phyloP scores from a whole-genome alignment of 192 early-diverging fungal genomes.

The Dimargaris xerosporica region DNA sequence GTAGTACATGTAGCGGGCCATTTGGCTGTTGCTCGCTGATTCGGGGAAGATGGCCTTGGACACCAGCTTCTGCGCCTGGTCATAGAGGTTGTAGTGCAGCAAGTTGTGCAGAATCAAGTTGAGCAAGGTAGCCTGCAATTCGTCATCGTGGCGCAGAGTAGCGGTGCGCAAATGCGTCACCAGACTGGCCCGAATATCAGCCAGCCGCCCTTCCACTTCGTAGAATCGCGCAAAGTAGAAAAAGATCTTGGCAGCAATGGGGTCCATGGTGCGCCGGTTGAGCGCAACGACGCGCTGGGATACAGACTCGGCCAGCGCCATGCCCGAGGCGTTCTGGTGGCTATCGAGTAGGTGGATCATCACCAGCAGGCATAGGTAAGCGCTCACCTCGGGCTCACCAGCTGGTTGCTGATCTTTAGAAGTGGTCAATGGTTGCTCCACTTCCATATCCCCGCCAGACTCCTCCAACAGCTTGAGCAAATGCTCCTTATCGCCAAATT shows the following conservation, averaged over 20 bases:
- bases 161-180: conserved; percentile 81
- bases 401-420: neutral
- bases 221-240: conserved; percentile 91
- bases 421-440: conserved; percentile 27
- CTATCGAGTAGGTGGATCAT: conserved; percentile 73
- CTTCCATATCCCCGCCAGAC: conserved; percentile 21
- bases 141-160: conserved; percentile 79
- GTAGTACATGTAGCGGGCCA: conserved; percentile 92
- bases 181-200: conserved; percentile 61
- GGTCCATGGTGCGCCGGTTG: conserved; percentile 85
- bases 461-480: conserved; percentile 19
- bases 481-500: conserved; percentile 14
- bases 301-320: conserved; percentile 44
- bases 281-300: conserved; percentile 42
- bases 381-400: conserved; percentile 56
- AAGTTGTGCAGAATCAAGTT: conserved; percentile 88
- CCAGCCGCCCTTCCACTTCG: conserved; percentile 51
- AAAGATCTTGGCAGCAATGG: conserved; percentile 73
- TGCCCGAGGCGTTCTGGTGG: conserved; percentile 51
- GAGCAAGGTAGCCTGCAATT: conserved; percentile 69
- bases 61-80: conserved; percentile 93
- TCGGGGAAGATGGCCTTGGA: conserved; percentile 85
- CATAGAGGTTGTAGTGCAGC: conserved; percentile 87
- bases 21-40: conserved; percentile 79
- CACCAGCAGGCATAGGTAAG: conserved; percentile 69